phyloP scores from a whole-genome alignment of 768 basidiomycete genomes.

The Amanita fuliginea region DNA sequence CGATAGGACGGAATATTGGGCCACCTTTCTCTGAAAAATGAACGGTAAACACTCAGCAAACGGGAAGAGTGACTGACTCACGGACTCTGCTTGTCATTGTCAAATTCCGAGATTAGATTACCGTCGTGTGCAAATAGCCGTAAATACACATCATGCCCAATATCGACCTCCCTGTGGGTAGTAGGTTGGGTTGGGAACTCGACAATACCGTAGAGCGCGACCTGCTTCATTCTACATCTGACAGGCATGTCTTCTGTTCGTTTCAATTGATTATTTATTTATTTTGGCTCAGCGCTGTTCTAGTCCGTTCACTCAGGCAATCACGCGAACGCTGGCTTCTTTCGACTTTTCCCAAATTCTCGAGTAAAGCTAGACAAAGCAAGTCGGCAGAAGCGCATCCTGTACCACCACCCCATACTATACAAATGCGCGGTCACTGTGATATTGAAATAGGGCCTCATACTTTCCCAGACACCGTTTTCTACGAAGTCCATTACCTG shows the following conservation, averaged over 20 bases:
- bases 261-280: neutral
- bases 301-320: constrained; percentile 61
- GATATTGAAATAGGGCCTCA: constrained; percentile 71
- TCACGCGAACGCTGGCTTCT: constrained; percentile 67
- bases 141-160: constrained; percentile 5
- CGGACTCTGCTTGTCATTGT: constrained; percentile 49
- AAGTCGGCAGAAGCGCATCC: constrained; percentile 32
- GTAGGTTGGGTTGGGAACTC: constrained; percentile 50
- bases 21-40: constrained; percentile 52
- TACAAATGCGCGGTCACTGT: constrained; percentile 55
- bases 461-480: constrained; percentile 49
- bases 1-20: constrained; percentile 58
- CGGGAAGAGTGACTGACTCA: constrained; percentile 28
- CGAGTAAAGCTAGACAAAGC: constrained; percentile 47
- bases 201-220: constrained; percentile 30
- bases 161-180: constrained; percentile 42
- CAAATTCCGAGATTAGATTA: constrained; percentile 6
- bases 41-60: neutral
- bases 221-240: constrained; percentile 36
- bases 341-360: constrained; percentile 62
- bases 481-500: constrained; percentile 69
- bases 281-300: constrained; percentile 35
- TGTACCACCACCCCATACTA: constrained; percentile 55
- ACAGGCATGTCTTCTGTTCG: constrained; percentile 34
- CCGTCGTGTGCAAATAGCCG: neutral